These are phyloP conservation scores for Tricholoma saponaceum DNA, from an alignment of 768 basidiomycete species.

Conservation along the genomic window DNA sequence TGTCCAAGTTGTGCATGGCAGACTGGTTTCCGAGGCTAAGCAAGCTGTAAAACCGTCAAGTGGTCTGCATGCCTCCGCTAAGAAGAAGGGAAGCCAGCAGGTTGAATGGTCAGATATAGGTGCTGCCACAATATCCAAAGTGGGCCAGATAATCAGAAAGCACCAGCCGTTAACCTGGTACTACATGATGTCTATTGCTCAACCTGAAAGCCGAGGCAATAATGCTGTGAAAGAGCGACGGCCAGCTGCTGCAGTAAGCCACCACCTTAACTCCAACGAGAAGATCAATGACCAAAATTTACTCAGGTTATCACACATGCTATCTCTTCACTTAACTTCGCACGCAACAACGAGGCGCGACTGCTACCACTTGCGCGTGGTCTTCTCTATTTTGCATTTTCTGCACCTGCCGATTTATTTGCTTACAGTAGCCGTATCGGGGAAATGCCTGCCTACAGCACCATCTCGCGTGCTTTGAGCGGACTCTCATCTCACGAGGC, in stretches of 20 bases:
- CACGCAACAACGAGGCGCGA: conserved; percentile 14
- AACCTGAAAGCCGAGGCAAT: background rate
- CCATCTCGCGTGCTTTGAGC: conserved; percentile 11
- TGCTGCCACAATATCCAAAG: background rate
- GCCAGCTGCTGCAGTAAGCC: background rate
- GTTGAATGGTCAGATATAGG: background rate
- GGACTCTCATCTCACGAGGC: conserved; percentile 19
- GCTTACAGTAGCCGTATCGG: conserved; percentile 11
- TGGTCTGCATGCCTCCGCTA: conserved; percentile 17
- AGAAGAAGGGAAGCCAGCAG: background rate
- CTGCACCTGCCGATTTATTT: conserved; percentile 11
- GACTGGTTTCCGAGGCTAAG: conserved; percentile 16
- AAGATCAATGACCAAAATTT: background rate
- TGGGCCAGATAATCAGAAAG: background rate
- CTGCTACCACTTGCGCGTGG: conserved; percentile 15
- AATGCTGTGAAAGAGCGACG: background rate
- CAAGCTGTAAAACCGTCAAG: conserved; percentile 7
- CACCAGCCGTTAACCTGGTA: background rate
- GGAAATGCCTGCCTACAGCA: conserved; percentile 15
- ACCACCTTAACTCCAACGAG: background rate
- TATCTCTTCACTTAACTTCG: conserved; percentile 7
- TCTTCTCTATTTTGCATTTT: conserved; percentile 16
- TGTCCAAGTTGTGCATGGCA: conserved; percentile 4
- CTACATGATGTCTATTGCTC: background rate
- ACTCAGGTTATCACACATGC: conserved; percentile 9